Percentiles rank a stretch among this genome's conserved stretches.
Conservation (phyloP, 2,329 filamentous ascomycete species). For the Tolypocladium sp. region DNA sequence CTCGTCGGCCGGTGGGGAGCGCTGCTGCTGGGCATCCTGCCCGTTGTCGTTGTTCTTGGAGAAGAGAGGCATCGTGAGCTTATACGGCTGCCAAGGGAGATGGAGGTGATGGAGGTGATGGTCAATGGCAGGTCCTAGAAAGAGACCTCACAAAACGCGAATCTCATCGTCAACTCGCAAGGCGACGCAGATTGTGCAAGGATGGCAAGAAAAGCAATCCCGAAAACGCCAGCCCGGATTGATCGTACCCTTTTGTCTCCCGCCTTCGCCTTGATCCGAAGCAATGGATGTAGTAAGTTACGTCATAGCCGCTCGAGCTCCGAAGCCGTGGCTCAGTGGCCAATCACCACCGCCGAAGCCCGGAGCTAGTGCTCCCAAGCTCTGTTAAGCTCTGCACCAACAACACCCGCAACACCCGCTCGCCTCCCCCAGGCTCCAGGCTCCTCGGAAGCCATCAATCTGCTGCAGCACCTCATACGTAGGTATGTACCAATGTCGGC, state of each 20-base stretch:
- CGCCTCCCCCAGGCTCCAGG: too few species aligned
- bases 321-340: neutral
- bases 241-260: neutral
- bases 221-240: neutral
- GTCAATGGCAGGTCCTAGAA: neutral
- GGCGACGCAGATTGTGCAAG: neutral
- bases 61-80: conserved; percentile 23
- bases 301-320: neutral
- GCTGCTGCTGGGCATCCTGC: conserved; percentile 4
- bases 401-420: neutral
- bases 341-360: neutral
- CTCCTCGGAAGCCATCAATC: too few species aligned
- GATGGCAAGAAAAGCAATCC: neutral
- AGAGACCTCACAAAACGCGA: neutral
- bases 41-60: conserved; percentile 14
- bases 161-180: neutral
- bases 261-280: neutral
- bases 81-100: neutral
- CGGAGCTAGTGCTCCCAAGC: neutral
- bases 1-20: conserved; percentile 10
- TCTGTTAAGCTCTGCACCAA: neutral
- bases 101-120: neutral
- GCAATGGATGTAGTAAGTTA: neutral
- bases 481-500: neutral
- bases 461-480: neutral